Conservation (phyloP, 208 protist species). For the Phytomonas francai region DNA sequence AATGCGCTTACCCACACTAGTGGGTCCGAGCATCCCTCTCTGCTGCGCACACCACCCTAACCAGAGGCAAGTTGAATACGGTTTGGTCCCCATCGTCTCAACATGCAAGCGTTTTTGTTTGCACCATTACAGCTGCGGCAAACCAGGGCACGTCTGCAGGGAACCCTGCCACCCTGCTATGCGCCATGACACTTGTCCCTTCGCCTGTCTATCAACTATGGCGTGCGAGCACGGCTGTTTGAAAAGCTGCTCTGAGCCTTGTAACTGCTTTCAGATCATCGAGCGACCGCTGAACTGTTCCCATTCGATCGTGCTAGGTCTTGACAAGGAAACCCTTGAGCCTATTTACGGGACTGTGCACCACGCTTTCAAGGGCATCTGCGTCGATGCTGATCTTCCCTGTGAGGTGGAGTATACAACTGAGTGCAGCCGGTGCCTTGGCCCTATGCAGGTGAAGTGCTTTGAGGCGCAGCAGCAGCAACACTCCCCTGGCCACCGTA, state of each 20-base stretch:
- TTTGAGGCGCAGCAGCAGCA: constrained; percentile 48
- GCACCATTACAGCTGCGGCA: constrained; percentile 41
- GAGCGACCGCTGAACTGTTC: constrained; percentile 51
- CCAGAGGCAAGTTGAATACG: constrained; percentile 66
- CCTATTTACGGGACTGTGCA: constrained; percentile 66
- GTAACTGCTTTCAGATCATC: constrained; percentile 78
- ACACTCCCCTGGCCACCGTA: constrained; percentile 41
- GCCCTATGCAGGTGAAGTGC: constrained; percentile 48
- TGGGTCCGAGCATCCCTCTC: constrained; percentile 54
- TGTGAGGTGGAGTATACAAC: constrained; percentile 71
- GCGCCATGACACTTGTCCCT: constrained; percentile 44
- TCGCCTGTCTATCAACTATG: constrained; percentile 43
- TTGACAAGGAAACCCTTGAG: constrained; percentile 52
- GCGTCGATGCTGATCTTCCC: constrained; percentile 48
- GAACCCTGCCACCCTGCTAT: constrained; percentile 48
- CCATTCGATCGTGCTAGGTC: constrained; percentile 58
- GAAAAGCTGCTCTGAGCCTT: constrained; percentile 38
- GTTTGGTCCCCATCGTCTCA: constrained; percentile 26
- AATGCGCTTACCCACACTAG: constrained; percentile 39
- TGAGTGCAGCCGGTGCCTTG: constrained; percentile 71
- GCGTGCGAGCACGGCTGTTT: constrained; percentile 75
- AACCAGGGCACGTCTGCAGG: constrained; percentile 50
- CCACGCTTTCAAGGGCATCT: constrained; percentile 77
- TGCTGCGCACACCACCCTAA: constrained; percentile 69
- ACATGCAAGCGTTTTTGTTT: constrained; percentile 59